Base-by-base conservation (phyloP, 2,329 filamentous ascomycete species). In the Xylariaceae sp. region DNA sequence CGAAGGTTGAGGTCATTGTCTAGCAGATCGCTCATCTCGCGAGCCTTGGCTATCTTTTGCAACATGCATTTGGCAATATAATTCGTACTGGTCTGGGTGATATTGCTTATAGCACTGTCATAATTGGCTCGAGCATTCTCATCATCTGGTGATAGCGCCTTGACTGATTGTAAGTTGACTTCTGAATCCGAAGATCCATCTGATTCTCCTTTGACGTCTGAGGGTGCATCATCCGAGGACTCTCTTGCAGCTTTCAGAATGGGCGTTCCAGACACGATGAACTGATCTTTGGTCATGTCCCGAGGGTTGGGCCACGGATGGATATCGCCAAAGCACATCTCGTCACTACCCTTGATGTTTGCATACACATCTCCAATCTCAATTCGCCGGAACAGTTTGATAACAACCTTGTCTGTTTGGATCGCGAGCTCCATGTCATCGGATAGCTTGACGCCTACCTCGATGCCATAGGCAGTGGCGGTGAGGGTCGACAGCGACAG, bases 371-470 rank as follows among this genome's bases (percentile, higher is more conserved):
- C 70, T 4, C 68, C 68, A 26, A 78, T 64, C n/a, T 70, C 64
- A 26, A 77, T 72, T 4, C 64, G 59, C 30, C 74, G 60, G 47
- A 77, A 74, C 0, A 78, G 56, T 2, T 59, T 60, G 16, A 77
- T 65, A 4, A 58, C 64, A 2, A 75, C 71, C 42, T 71, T 64
- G 37, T 77, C 73, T 2, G 64, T 65, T 43, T 71, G 68, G 34
- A 77, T 68, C 1, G 72, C 71, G 12, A 78, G 53, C 52, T 78
- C 74, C 43, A 76, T 70, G 36, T 76, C 73, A 33, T 73, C 67
- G 6, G 67, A 65, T 4, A 76, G 53, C 48, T 73, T 75, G 50
- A 76, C 67, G 24, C 72, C 74, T 4, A 76, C 67, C 49, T 78
- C 73, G 19, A 77, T 61, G 2, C 74, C 72, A 57, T 77, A 72